Evolutionary conservation across 192 early-diverging fungal species (phyloP).

Genomic region (Backusella westeae): DNA sequence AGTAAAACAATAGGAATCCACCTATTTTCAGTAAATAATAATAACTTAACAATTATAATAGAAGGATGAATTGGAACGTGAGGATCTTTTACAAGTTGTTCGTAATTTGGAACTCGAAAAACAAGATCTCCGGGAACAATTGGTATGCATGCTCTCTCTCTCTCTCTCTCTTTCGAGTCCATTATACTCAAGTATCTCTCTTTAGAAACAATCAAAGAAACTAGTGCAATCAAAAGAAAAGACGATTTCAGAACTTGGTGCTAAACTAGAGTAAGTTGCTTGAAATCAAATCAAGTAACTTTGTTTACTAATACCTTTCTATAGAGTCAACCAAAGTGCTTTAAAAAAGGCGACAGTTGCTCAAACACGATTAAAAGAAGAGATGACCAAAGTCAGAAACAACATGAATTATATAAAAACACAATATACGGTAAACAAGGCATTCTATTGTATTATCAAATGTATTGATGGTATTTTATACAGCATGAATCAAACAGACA

Average conservation of each 20-base stretch:
- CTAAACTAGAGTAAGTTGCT: conserved; percentile 8
- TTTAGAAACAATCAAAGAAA: neutral
- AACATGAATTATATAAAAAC: conserved; percentile 51
- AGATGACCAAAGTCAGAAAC: conserved; percentile 45
- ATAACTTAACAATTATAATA: neutral
- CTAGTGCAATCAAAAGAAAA: neutral
- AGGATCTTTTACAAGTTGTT: conserved; percentile 26
- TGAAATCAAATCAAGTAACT: neutral
- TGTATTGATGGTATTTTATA: too few species aligned
- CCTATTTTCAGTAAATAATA: neutral
- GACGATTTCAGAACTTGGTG: neutral
- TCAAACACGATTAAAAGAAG: conserved; percentile 41
- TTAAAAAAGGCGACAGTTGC: conserved; percentile 21
- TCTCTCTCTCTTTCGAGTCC: neutral
- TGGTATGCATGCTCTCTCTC: neutral
- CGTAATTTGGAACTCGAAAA: conserved; percentile 18
- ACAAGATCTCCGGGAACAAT: neutral
- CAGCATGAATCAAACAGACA: conserved; percentile 49
- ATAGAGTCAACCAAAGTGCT: neutral
- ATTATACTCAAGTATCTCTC: neutral
- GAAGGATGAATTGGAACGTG: conserved; percentile 19
- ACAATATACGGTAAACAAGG: conserved; percentile 44
- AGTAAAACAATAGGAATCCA: conserved; percentile 11
- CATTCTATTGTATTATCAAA: too few species aligned
- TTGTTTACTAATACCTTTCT: neutral